phyloP scores from a whole-genome alignment of 2,329 filamentous ascomycete species.

The Ceratocystiopsis brevicomis region DNA sequence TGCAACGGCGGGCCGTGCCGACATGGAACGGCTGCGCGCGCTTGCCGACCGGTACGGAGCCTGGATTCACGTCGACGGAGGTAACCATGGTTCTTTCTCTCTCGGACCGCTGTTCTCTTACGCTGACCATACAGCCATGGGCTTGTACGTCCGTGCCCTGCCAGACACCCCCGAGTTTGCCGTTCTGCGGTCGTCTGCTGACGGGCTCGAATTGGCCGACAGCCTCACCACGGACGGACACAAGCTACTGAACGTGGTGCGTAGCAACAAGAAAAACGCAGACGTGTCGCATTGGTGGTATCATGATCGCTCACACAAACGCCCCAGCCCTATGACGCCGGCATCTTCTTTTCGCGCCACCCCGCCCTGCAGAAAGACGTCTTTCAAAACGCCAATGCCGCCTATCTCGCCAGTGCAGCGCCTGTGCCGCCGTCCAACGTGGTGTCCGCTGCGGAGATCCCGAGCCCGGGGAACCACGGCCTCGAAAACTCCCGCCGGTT shows the following conservation, averaged over 20 bases:
- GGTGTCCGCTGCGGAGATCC: constrained; percentile 10
- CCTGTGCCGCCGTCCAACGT: no score
- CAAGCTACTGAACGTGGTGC: constrained; percentile 75
- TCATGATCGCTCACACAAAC: background rate
- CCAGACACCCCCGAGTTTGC: constrained; percentile 36
- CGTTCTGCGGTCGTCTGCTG: constrained; percentile 27
- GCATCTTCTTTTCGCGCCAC: constrained; percentile 66
- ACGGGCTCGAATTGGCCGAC: constrained; percentile 63
- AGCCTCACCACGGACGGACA: constrained; percentile 77
- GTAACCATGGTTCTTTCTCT: constrained; percentile 20
- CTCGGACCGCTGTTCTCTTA: no score
- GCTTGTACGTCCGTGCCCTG: constrained; percentile 57
- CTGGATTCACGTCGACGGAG: constrained; percentile 80
- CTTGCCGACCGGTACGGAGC: constrained; percentile 56
- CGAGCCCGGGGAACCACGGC: constrained; percentile 72
- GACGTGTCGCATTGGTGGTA: background rate
- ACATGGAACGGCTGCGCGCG: constrained; percentile 43
- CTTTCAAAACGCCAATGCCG: constrained; percentile 71
- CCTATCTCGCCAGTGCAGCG: constrained; percentile 41
- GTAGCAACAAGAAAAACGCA: constrained; percentile 14
- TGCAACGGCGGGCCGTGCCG: constrained; percentile 36
- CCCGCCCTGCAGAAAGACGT: constrained; percentile 37
- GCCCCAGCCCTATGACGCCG: constrained; percentile 67
- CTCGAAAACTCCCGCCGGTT: constrained; percentile 85
- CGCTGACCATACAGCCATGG: constrained; percentile 45